phyloP scores from a whole-genome alignment of 192 early-diverging fungal genomes.

The Cetraspora pellucida region DNA sequence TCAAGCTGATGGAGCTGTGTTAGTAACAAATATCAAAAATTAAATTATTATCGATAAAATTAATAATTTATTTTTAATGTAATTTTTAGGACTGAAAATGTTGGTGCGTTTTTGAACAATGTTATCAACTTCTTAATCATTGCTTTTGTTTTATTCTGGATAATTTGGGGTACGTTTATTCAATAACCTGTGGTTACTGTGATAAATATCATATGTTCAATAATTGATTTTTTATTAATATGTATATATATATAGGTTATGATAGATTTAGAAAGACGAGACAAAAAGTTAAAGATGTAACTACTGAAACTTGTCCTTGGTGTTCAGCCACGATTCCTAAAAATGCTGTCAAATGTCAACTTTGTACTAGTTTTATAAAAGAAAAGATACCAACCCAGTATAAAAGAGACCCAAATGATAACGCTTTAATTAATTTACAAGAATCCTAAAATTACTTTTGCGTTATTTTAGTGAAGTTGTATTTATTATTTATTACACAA shows the following conservation, averaged over 20 bases:
- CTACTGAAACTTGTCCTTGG: constrained; percentile 38
- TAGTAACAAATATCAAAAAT: neutral
- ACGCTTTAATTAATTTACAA: neutral
- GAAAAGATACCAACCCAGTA: constrained; percentile 44
- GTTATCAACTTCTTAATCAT: constrained; percentile 42
- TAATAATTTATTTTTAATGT: neutral
- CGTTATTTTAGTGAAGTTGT: too few species aligned
- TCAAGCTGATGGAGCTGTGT: constrained; percentile 46
- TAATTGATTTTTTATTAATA: neutral
- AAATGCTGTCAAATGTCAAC: constrained; percentile 48
- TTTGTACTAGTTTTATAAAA: constrained; percentile 45
- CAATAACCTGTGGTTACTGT: neutral
- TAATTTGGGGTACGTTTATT: constrained; percentile 33
- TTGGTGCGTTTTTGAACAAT: constrained; percentile 46
- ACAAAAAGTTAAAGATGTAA: constrained; percentile 1
- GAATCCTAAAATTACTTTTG: too few species aligned
- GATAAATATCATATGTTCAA: neutral
- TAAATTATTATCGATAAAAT: neutral
- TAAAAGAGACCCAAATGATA: neutral
- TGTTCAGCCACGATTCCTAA: constrained; percentile 42
- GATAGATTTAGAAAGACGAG: neutral
- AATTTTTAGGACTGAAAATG: constrained; percentile 38
- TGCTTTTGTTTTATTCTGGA: constrained; percentile 40
- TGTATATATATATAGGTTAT: neutral
- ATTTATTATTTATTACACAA: too few species aligned